Evolutionary conservation across 2,329 filamentous ascomycete genomes (phyloP), one percentile per base, ranked within the genome.

Genomic region (Alternaria panax): DNA sequence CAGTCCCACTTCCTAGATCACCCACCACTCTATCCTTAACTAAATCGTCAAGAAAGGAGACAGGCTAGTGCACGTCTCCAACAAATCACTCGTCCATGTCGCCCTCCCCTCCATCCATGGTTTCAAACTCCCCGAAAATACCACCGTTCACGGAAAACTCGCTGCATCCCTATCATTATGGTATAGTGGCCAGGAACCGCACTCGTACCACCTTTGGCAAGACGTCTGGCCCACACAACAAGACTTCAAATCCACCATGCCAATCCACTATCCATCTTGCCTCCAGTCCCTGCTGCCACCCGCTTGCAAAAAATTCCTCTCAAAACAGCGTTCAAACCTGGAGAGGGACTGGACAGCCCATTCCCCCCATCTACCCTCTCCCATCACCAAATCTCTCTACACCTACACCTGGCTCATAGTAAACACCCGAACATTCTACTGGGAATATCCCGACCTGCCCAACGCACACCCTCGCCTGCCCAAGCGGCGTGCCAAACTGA

Each of bases 61-160:
- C 60, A 78, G 81, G 7, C 78, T 95, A 51, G 82, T 94, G 6
- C 82, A 84, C 57, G 87, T 95, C 0, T 91, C 62, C 90, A 9
- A 82, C 84, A 40, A 77, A 79, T 47, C 86, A 27, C 86, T 95
- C 51, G 81, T 92, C 51, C 90, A 88, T 28, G 79, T 87, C n/a
- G 83, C 87, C 36, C 85, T 84, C 7, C 79, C 81, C 28, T 60
- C 78, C 2, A 84, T 92, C 54, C 77, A 81, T 52, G 74, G 78
- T 12, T 57, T 69, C 51, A 80, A 79, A 27, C 83, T 90, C 11
- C 82, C 84, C 0, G 80, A 82, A 18, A 82, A 83, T 57, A 84
- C 85, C 42, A 85, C 87, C 1, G 84, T 90, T 22, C 92, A 96
- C 68, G 89, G 88, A 27, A 84, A 92, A 38, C 82, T 95, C 7